These are phyloP conservation scores for Suillus subalutaceus DNA, from an alignment of 768 basidiomycete genomes.

Conservation along the genomic window DNA sequence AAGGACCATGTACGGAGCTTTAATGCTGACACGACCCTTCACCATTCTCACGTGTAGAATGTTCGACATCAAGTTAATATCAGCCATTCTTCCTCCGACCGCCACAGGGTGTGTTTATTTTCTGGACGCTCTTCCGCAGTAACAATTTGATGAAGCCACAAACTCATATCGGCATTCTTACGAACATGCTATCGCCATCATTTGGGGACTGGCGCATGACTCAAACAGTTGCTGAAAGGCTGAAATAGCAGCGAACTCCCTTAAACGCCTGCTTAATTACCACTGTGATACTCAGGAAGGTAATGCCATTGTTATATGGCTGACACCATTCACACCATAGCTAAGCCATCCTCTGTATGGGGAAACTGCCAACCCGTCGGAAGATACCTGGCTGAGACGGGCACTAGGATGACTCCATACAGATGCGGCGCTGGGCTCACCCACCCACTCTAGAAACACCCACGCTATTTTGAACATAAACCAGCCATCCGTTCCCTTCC, in stretches of 20 bases:
- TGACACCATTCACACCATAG: not conserved
- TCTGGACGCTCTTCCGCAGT: not conserved
- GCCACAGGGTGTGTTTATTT: not conserved
- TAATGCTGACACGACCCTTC: not conserved
- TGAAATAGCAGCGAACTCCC: not conserved
- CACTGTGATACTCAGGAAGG: no score
- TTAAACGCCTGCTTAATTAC: not conserved
- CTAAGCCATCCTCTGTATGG: not conserved
- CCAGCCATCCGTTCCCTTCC: not conserved
- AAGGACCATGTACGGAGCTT: not conserved
- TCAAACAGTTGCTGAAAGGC: not conserved
- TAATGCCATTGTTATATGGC: not conserved
- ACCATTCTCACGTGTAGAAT: not conserved
- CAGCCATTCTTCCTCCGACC: not conserved
- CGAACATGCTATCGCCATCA: not conserved
- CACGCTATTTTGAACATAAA: not conserved
- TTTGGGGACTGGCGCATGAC: not conserved
- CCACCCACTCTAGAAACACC: not conserved
- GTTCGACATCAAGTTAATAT: not conserved
- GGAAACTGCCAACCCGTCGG: not conserved
- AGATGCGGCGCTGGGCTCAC: not conserved
- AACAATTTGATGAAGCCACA: not conserved
- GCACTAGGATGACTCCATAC: not conserved
- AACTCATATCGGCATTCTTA: not conserved
- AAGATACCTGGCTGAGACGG: not conserved